These are phyloP conservation scores for Nidularia pulvinata DNA, from an alignment of 768 basidiomycete genomes.

Conservation along the genomic window DNA sequence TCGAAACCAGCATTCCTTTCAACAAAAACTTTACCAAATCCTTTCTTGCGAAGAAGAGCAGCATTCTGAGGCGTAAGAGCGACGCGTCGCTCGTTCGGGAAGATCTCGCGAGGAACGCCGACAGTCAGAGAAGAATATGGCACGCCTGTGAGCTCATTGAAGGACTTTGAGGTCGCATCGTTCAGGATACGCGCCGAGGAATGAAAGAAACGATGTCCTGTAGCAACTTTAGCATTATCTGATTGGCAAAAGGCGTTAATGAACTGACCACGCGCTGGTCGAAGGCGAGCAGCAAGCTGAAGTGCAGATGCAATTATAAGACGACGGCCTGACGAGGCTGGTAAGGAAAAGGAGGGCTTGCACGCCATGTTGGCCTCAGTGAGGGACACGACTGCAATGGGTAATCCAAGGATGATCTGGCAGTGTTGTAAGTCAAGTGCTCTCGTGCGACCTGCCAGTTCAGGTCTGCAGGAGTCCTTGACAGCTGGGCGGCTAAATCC, in stretches of 20 bases:
- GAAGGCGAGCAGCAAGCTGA: background rate
- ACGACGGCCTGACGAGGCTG: background rate
- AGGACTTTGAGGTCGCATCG: slow-evolving; percentile 21
- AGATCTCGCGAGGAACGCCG: slow-evolving; percentile 78
- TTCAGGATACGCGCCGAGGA: slow-evolving; percentile 20
- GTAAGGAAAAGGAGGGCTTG: background rate
- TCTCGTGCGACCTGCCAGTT: too few species aligned
- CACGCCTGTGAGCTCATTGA: slow-evolving; percentile 26
- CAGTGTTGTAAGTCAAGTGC: background rate
- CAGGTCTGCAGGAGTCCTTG: too few species aligned
- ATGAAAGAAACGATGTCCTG: slow-evolving; percentile 31
- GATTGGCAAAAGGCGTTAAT: background rate
- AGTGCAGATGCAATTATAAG: background rate
- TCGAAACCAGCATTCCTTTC: slow-evolving; percentile 69
- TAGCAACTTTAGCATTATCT: too few species aligned
- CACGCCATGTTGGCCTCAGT: background rate
- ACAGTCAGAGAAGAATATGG: slow-evolving; percentile 76
- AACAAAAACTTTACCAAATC: slow-evolving; percentile 71
- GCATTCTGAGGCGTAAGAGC: slow-evolving; percentile 82
- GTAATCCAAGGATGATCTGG: background rate
- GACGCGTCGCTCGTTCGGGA: slow-evolving; percentile 78
- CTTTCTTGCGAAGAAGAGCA: slow-evolving; percentile 77
- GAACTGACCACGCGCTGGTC: background rate
- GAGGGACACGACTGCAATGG: background rate
- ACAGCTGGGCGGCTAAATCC: background rate